Conservation (phyloP, 176 grass and related monocot genomes). For the Pharus latifolius region DNA sequence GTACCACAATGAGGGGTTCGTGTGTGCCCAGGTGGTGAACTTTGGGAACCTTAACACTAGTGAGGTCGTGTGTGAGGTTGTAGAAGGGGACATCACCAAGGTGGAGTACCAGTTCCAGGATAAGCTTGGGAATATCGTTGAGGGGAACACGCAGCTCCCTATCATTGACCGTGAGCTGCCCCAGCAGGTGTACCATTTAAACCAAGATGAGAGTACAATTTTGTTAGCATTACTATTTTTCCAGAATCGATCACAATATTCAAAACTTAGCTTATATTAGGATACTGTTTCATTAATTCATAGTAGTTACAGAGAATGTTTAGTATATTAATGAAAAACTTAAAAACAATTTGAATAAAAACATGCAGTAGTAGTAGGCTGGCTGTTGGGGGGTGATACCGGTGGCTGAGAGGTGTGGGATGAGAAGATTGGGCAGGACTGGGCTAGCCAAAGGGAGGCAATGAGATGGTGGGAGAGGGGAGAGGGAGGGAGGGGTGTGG, state of each 20-base stretch:
- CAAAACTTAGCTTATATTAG: neutral
- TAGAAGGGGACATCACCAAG: slow-evolving; percentile 81
- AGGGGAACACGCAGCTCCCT: slow-evolving; percentile 74
- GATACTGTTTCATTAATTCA: too few relatives aligned
- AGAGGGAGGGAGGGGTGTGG: too few relatives aligned
- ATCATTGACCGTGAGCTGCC: slow-evolving; percentile 75
- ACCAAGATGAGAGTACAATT: neutral
- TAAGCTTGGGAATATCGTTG: slow-evolving; percentile 81
- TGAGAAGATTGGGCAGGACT: too few relatives aligned
- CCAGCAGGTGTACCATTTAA: slow-evolving; percentile 40
- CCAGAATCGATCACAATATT: neutral
- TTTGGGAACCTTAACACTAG: slow-evolving; percentile 88
- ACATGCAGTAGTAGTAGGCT: too few relatives aligned
- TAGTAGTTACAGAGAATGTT: too few relatives aligned
- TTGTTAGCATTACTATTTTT: neutral
- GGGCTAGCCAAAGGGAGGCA: too few relatives aligned
- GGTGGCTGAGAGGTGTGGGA: too few relatives aligned
- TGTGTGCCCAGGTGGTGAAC: slow-evolving; percentile 84
- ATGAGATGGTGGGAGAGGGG: too few relatives aligned
- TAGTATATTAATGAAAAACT: too few relatives aligned
- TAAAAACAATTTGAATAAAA: too few relatives aligned
- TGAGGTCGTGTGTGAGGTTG: slow-evolving; percentile 92
- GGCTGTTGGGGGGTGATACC: too few relatives aligned
- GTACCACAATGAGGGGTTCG: slow-evolving; percentile 94
- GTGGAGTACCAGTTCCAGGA: slow-evolving; percentile 87